Evolutionary conservation across 2,329 filamentous ascomycete species (phyloP), one percentile per base, ranked within the genome.

Genomic region (Pyrenophora graminea): DNA sequence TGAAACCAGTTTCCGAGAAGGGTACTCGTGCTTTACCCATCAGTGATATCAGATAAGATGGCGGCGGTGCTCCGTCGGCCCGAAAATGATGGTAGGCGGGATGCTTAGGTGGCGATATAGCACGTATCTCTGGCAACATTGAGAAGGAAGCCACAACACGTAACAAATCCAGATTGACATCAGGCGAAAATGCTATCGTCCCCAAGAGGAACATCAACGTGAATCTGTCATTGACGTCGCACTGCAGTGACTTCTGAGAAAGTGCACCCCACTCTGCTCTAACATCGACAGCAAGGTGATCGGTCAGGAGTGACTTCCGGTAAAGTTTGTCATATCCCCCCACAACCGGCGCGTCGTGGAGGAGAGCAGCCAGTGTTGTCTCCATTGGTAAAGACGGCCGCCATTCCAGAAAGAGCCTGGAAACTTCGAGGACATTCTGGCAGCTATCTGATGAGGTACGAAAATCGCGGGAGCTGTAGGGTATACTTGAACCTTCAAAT

Each of bases 181-280:
- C 56, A 0, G 62, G 21, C 0, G 69, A 61, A 51, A 78, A 84
- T 0, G 76, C 71, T n/a, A 84, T 61, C 0, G 74, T 58, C 1
- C 72, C 74, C 8, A 82, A 68, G 0, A 78, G 51, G 45, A 82
- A 82, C 66, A 79, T 79, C 13, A 82, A 56, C 2, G 44, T 55
- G 43, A 72, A 76, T 9, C 51, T 58, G 18, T 75, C 68, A 9
- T 64, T 23, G 2, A 12, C 15, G 0, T 44, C 51, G 1, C 63
- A 61, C 1, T 60, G 34, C 18, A 69, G 62, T 32, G 74, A 78
- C 3, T 71, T 62, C 30, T 69, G 70, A 1, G 76, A 71, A 10
- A 82, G 61, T 0, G 72, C 54, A 1, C 79, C 80, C 77, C 78
- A 82, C 27, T 77, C 67, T 2, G 64, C 30, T 6, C 60, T 56